Evolutionary conservation across 495 filamentous ascomycete species (phyloP).

Genomic region (Zalerion maritima): DNA sequence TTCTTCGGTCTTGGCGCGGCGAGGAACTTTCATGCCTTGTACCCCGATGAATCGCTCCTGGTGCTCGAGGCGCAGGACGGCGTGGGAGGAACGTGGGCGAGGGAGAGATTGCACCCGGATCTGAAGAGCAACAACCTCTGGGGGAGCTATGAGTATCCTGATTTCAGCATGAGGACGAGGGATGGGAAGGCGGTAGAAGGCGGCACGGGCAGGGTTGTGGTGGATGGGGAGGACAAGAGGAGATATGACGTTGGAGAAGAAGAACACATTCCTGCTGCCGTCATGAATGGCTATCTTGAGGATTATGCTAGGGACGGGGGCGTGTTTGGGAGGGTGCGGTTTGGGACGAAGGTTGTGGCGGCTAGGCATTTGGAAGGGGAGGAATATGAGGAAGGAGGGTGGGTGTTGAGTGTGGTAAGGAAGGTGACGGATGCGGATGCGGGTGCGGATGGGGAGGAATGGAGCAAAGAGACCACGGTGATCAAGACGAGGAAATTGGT

Average conservation of each 20-base stretch:
- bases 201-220: no score
- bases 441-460: constrained; percentile 3
- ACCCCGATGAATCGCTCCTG: constrained; percentile 21
- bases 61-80: constrained; percentile 22
- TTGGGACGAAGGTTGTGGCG: constrained; percentile 34
- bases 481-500: constrained; percentile 19
- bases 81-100: constrained; percentile 59
- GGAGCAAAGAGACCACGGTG: constrained; percentile 5
- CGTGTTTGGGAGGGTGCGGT: constrained; percentile 37
- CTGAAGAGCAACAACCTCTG: constrained; percentile 45
- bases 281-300: constrained; percentile 52
- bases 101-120: constrained; percentile 48
- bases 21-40: constrained; percentile 25
- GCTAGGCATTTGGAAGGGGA: constrained; percentile 27
- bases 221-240: no score
- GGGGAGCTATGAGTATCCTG: constrained; percentile 54
- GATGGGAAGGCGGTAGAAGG: no score
- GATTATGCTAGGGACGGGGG: constrained; percentile 45
- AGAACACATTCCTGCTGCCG: constrained; percentile 55
- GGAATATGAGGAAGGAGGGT: constrained; percentile 19
- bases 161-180: constrained; percentile 56
- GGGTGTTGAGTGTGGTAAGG: constrained; percentile 24
- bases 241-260: no score
- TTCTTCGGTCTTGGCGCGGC: constrained; percentile 27
- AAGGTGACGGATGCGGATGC: constrained; percentile 12